phyloP scores from a whole-genome alignment of 2,329 filamentous ascomycete genomes.

The Keithomyces neogunnii region DNA sequence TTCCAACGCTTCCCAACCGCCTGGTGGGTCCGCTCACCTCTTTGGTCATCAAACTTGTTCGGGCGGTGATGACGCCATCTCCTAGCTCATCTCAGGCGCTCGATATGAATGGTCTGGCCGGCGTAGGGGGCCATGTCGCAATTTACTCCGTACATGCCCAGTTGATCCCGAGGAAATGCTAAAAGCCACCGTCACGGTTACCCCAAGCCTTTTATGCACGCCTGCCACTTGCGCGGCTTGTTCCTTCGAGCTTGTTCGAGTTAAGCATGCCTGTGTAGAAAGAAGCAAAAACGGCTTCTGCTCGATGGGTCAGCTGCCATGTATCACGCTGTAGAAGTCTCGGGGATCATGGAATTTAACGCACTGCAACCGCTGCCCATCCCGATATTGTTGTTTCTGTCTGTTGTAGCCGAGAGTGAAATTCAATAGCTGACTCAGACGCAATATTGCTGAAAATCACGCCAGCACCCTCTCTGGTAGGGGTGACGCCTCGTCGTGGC shows the following conservation, averaged over 20 bases:
- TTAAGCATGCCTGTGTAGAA: neutral
- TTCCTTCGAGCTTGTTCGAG: neutral
- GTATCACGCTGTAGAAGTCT: neutral
- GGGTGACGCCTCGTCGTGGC: neutral
- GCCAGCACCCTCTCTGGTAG: neutral
- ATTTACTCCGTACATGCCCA: neutral
- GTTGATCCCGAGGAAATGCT: neutral
- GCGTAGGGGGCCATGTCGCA: neutral
- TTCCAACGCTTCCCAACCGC: neutral
- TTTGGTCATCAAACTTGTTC: neutral
- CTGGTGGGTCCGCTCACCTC: neutral
- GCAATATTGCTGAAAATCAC: too few relatives aligned
- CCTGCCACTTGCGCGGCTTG: neutral
- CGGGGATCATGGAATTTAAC: neutral
- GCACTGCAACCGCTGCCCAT: too few relatives aligned
- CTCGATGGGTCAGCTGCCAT: neutral
- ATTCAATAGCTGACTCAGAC: too few relatives aligned
- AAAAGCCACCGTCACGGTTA: neutral
- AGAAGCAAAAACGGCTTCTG: neutral
- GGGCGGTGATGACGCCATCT: slow-evolving; percentile 4
- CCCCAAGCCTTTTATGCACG: neutral
- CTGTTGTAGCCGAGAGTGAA: too few relatives aligned
- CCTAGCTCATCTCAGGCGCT: neutral
- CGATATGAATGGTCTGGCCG: too few relatives aligned
- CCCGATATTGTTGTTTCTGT: too few relatives aligned